Conservation (phyloP, 1,284 basidiomycete species). For the Malassezia yamatoensis region DNA sequence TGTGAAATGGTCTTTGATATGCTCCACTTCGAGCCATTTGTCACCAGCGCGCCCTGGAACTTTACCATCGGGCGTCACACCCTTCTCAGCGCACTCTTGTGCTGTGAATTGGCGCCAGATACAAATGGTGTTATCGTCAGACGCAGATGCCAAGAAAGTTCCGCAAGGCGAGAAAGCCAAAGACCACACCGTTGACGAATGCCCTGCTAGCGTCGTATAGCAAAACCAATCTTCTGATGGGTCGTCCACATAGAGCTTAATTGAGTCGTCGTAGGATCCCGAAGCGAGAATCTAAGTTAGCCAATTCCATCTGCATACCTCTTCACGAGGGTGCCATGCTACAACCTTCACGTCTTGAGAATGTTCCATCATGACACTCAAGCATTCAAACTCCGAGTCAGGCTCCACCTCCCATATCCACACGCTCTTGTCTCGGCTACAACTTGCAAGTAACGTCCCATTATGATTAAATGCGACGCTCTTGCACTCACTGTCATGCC, state of each 20-base stretch:
- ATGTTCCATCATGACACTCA: constrained; percentile 94
- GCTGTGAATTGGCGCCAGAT: constrained; percentile 50
- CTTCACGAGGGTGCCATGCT: constrained; percentile 87
- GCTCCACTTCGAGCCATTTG: constrained; percentile 45
- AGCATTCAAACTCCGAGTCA: constrained; percentile 71
- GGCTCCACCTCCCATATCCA: constrained; percentile 95
- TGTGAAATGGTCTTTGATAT: constrained; percentile 53
- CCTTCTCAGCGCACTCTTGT: constrained; percentile 38
- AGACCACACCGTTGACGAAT: constrained; percentile 76
- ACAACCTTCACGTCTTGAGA: constrained; percentile 91
- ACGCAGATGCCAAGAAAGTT: constrained; percentile 67
- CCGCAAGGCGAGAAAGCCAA: constrained; percentile 69
- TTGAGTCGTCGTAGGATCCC: constrained; percentile 90
- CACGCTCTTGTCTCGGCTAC: constrained; percentile 89
- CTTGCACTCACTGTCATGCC: constrained; percentile 97
- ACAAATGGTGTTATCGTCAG: constrained; percentile 63
- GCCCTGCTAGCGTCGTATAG: constrained; percentile 68
- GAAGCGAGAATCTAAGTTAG: constrained; percentile 69
- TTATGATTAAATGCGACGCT: constrained; percentile 70
- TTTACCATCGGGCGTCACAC: constrained; percentile 29
- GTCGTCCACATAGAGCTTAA: constrained; percentile 88
- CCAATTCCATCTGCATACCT: constrained; percentile 54
- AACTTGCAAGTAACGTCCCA: constrained; percentile 77
- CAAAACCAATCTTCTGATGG: constrained; percentile 90
- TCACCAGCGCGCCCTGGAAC: constrained; percentile 42